Conservation (phyloP, 208 protist genomes). For the Sergeia podlipaevii region DNA sequence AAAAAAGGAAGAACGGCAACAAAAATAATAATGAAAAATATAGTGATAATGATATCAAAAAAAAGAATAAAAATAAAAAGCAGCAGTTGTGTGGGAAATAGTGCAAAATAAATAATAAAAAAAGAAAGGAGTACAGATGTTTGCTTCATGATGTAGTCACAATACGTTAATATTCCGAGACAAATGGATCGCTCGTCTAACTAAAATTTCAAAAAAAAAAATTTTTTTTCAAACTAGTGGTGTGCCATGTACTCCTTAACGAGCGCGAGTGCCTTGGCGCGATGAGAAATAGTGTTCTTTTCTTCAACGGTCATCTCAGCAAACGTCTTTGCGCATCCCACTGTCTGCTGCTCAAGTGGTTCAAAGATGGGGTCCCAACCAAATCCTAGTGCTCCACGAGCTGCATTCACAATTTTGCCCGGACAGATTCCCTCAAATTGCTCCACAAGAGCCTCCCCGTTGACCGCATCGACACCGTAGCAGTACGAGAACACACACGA, state of each 20-base stretch:
- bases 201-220: background rate
- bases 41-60: too few species aligned
- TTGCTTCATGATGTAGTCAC: background rate
- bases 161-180: background rate
- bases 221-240: background rate
- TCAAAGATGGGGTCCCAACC: constrained; percentile 97
- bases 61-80: constrained; percentile 12
- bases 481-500: constrained; percentile 65
- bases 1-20: background rate
- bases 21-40: constrained; percentile 7
- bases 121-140: constrained; percentile 1
- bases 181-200: background rate
- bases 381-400: constrained; percentile 75
- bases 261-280: constrained; percentile 63
- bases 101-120: background rate
- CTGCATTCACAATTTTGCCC: constrained; percentile 59
- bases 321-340: constrained; percentile 74
- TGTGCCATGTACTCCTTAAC: constrained; percentile 35
- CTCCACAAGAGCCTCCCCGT: constrained; percentile 14
- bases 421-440: constrained; percentile 73
- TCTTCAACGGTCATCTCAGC: constrained; percentile 76
- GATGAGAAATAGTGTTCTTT: constrained; percentile 97
- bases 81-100: background rate
- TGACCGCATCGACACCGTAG: constrained; percentile 12
- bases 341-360: constrained; percentile 41